Conservation (phyloP, 495 filamentous ascomycete species). For the Trichoderma virens region DNA sequence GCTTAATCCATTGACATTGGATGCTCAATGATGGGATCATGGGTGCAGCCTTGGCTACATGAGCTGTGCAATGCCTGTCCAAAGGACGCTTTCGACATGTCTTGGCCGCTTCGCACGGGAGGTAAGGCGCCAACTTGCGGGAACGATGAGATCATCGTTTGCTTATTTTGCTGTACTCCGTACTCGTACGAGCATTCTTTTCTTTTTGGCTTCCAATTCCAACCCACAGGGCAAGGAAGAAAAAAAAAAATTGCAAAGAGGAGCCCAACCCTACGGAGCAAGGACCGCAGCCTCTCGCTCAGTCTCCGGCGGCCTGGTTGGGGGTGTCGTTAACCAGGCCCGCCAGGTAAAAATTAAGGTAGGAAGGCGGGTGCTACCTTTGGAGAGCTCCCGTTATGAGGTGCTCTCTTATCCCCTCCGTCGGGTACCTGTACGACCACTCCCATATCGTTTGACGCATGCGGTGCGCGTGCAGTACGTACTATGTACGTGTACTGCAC, state of each 20-base stretch:
- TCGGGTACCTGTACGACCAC: background rate
- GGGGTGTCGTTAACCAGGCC: background rate
- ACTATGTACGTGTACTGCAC: background rate
- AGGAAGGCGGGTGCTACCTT: background rate
- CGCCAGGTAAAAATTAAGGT: background rate
- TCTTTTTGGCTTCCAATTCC: background rate
- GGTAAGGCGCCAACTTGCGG: background rate
- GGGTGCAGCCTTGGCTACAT: background rate
- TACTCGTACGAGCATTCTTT: background rate
- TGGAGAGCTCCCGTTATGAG: background rate
- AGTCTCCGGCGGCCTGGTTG: constrained; percentile 5
- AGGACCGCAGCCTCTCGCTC: background rate
- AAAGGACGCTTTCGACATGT: background rate
- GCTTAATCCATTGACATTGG: background rate
- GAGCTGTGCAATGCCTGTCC: background rate
- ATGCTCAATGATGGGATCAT: background rate
- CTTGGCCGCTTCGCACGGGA: too few relatives aligned
- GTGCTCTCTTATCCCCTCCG: background rate
- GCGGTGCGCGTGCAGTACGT: background rate
- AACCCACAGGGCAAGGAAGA: background rate
- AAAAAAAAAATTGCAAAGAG: constrained; percentile 4
- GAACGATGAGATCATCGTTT: background rate
- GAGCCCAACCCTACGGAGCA: background rate
- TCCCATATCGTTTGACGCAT: background rate
- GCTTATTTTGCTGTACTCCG: background rate